Base-by-base conservation (phyloP, 129 eudicot species). In the Erigeron canadensis region DNA sequence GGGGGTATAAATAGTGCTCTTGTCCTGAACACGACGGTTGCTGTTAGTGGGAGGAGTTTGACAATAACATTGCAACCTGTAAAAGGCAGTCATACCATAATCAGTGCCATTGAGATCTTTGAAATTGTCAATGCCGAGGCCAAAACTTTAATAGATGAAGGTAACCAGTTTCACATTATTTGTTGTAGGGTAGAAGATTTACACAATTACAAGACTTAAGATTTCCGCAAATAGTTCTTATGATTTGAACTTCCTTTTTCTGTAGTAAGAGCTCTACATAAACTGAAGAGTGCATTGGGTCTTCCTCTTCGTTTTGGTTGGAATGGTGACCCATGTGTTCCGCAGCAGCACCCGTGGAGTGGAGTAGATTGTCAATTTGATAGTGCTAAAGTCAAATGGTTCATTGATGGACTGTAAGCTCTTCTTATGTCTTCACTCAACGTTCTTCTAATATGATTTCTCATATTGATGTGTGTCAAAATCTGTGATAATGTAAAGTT, bases 271-370 rank as follows among this genome's bases (percentile, higher is more conserved):
- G 99, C 99, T 70, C 74, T 95, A 78, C 94, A 86, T 69, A 75
- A 73, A 10, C 70, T 95, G 74, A 90, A 88, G 84, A 79, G 40
- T 37, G 84, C 97, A 10, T 77, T 95, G 59, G 97, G 87, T 61
- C 99, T 90, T 82, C 99, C 99, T 72, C 91, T 81, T 81, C 97
- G 97, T 65, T 82, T 95, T 15, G 97, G 99, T 63, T 95, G 99
- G 99, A 95, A 95, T 76, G 99, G 99, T 55, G 99, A 95, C 83
- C 99, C 99, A 19, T 95, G 99, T 83, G 96, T 90, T 58, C 99
- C 99, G 1, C 96, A 88, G 46, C 97, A 86, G 76, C 99, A 95
- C 80, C 99, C 99, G 53, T 95, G 99, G 99, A 90, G 88, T 60
- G 99, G 99, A 83, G 94, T 87, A 34, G 97, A 95, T 81, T 95